Percentiles rank a stretch among this genome's conserved stretches.
These are phyloP conservation scores for Naganishia vaughanmartiniae DNA, from an alignment of 768 basidiomycete genomes.

Conservation along the genomic window DNA sequence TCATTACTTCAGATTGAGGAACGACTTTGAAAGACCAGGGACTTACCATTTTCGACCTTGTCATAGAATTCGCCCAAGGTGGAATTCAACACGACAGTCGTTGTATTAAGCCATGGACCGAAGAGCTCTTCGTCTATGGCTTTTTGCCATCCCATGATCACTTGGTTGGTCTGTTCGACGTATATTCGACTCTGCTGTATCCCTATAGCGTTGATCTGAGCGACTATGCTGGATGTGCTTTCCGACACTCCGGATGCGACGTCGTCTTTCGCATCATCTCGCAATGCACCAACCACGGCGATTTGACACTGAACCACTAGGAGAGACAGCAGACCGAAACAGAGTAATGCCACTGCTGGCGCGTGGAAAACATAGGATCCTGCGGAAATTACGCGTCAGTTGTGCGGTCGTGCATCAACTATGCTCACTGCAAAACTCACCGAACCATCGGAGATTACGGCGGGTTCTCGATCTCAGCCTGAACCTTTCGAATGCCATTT, in stretches of 20 bases:
- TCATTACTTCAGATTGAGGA: neutral
- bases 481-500: conserved; percentile 35
- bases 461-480: conserved; percentile 54
- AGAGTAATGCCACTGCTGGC: conserved; percentile 82
- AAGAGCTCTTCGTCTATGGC: conserved; percentile 83
- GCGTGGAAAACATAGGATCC: conserved; percentile 68
- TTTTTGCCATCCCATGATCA: conserved; percentile 67
- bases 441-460: conserved; percentile 77
- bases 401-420: too few relatives aligned
- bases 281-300: conserved; percentile 70
- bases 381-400: neutral
- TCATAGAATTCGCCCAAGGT: conserved; percentile 83
- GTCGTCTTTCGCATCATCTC: conserved; percentile 58
- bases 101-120: conserved; percentile 83
- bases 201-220: conserved; percentile 73
- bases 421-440: conserved; percentile 38
- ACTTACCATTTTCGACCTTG: conserved; percentile 74
- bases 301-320: conserved; percentile 84
- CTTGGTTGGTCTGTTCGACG: conserved; percentile 71
- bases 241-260: conserved; percentile 44
- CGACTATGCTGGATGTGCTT: conserved; percentile 66
- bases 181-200: conserved; percentile 74
- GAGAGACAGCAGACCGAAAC: conserved; percentile 88
- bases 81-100: conserved; percentile 79
- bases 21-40: neutral